These are phyloP conservation scores for Pichia kudriavzevii DNA, from an alignment of 1,139 yeast genomes.

Conservation along the genomic window DNA sequence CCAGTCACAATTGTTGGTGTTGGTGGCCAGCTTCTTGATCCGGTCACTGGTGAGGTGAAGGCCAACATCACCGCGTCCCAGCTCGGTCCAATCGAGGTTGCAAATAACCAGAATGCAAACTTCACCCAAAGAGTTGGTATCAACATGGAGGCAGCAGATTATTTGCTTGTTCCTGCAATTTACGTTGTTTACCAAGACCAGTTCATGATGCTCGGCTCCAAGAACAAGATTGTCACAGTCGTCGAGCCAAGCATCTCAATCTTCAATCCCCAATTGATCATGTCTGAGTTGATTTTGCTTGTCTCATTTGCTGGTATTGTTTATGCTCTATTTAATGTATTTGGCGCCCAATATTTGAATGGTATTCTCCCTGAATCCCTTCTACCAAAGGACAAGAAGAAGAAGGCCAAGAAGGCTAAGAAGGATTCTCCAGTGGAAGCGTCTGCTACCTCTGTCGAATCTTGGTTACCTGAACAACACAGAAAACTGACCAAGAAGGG, in stretches of 20 bases:
- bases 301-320: conserved; percentile 44
- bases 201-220: conserved; percentile 50
- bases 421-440: conserved; percentile 25
- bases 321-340: conserved; percentile 40
- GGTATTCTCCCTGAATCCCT: conserved; percentile 26
- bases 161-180: conserved; percentile 54
- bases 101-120: conserved; percentile 39
- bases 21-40: conserved; percentile 63
- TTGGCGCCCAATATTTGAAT: conserved; percentile 37
- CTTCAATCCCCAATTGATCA: conserved; percentile 64
- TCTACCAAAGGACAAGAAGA: conserved; percentile 32
- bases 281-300: conserved; percentile 50
- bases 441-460: conserved; percentile 34
- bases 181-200: conserved; percentile 46
- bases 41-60: conserved; percentile 41
- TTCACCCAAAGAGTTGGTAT: conserved; percentile 52
- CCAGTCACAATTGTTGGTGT: conserved; percentile 58
- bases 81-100: conserved; percentile 54
- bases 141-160: conserved; percentile 51
- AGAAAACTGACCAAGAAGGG: conserved; percentile 12
- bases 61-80: conserved; percentile 61
- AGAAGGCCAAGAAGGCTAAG: conserved; percentile 34
- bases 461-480: conserved; percentile 55
- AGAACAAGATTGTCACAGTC: conserved; percentile 51
- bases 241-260: conserved; percentile 62